Conservation (phyloP, 129 eudicot species). For the Mikania micrantha region DNA sequence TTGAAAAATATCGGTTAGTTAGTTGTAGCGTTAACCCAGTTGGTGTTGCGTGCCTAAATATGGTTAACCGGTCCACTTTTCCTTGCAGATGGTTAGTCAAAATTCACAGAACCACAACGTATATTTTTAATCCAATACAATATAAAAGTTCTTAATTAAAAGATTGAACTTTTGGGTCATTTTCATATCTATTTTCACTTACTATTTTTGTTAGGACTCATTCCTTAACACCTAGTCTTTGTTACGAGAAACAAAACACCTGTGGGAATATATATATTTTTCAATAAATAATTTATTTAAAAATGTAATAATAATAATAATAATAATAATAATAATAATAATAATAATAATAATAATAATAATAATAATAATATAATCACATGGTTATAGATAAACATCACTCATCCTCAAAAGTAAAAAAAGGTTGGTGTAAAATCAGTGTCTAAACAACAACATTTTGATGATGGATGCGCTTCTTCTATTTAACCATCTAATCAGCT, state of each 20-base stretch:
- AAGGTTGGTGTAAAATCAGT: slow-evolving; percentile 17
- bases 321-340: too few relatives aligned
- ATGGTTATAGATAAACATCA: slow-evolving; percentile 8
- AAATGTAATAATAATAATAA: too few relatives aligned
- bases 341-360: too few relatives aligned
- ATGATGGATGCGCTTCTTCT: slow-evolving; percentile 16
- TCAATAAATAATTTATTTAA: too few relatives aligned
- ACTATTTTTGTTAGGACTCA: background rate
- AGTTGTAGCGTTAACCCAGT: slow-evolving; percentile 13
- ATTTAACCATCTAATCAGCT: slow-evolving; percentile 17
- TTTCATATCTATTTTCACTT: background rate
- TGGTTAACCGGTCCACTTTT: slow-evolving; percentile 19
- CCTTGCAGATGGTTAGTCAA: slow-evolving; percentile 11
- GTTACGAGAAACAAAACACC: background rate
- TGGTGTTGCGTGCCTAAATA: slow-evolving; percentile 13
- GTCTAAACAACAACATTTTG: slow-evolving; percentile 8
- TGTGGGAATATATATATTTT: background rate
- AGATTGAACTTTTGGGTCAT: background rate
- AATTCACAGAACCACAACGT: slow-evolving; percentile 6
- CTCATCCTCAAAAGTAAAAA: slow-evolving; percentile 6
- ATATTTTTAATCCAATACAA: background rate
- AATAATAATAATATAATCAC: too few relatives aligned
- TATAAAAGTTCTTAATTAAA: background rate
- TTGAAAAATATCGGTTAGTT: background rate
- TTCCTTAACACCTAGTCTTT: background rate